Base-by-base conservation (phyloP, 495 filamentous ascomycete genomes). In the Xylaria acuta region DNA sequence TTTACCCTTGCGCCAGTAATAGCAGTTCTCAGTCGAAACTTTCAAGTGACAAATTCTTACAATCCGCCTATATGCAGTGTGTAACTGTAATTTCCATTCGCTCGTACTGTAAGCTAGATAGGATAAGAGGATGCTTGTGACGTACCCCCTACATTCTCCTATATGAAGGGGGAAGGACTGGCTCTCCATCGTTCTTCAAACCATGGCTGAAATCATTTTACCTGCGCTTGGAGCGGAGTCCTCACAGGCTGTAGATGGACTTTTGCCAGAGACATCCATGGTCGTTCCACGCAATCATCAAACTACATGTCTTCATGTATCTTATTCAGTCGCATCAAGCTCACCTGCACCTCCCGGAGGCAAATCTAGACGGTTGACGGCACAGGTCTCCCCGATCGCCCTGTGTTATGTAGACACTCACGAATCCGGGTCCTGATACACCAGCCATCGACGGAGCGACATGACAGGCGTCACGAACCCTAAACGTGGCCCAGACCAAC, bases 301-400 rank as follows among this genome's bases (percentile, higher is more conserved):
- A 59, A 36, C 8, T 38, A 32, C 56, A 38, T 59, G 18, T 20
- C 34, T 60, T 9, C 58, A 5, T 60, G 27, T 16, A 32, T 30
- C 53, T 56, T 56, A 56, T 56, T 56, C 27, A n/a, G 58, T 60
- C 34, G 58, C n/a, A 60, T 60, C 34, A 25, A 60, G 58, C n/a
- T 60, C 34, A 16, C 58, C n/a, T 25, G 5, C 22, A 54, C 11
- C 51, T 1, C 51, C 51, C 18, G 22, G 8, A 30, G 51, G 22
- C 51, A 54, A 54, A 12, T 54, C 30, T 1, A 6, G 12, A 16
- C 25, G 58, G 58, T 7, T 60, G 11, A n/a, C n/a, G 38, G 30
- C 18, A 22, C 20, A 60, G 18, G 58, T 60, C 18, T 38, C n/a
- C 58, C 30, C 7, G 58, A 22, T n/a, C 30, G 30, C 58, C n/a